phyloP scores from a whole-genome alignment of 306 rosid species.

The Inga laurina region DNA sequence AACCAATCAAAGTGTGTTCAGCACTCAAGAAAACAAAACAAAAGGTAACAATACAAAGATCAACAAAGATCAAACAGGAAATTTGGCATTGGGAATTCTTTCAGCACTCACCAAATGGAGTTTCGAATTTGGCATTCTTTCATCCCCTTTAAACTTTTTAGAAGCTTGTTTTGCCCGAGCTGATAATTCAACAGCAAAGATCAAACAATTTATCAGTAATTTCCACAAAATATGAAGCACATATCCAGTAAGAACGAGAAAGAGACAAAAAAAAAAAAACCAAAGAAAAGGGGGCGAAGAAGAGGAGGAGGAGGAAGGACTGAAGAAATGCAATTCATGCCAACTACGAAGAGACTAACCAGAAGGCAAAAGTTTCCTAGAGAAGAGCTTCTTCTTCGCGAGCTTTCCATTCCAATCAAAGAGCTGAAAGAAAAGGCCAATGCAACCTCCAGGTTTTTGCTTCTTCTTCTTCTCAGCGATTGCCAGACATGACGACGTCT shows the following conservation, averaged over 20 bases:
- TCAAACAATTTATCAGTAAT: constrained; percentile 28
- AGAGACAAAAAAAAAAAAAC: not conserved
- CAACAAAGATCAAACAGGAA: constrained; percentile 47
- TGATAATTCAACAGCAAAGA: constrained; percentile 38
- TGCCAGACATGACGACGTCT: constrained; percentile 54
- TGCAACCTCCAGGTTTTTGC: constrained; percentile 78
- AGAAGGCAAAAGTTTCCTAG: constrained; percentile 77
- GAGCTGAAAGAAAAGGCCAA: constrained; percentile 90
- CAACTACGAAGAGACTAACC: constrained; percentile 42
- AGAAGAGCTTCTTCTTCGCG: constrained; percentile 82
- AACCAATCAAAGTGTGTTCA: constrained; percentile 13
- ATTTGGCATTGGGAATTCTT: constrained; percentile 68
- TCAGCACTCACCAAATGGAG: constrained; percentile 71
- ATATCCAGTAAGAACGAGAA: not conserved
- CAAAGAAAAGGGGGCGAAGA: not conserved
- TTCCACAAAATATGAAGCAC: constrained; percentile 11
- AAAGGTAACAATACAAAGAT: not conserved
- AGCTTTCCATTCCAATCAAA: constrained; percentile 87
- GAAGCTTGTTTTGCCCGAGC: constrained; percentile 57
- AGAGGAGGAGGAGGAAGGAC: not conserved
- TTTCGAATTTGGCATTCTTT: constrained; percentile 73
- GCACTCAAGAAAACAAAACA: constrained; percentile 5
- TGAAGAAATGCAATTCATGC: not conserved
- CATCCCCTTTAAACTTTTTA: constrained; percentile 72
- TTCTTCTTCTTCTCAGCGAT: constrained; percentile 71